A percentile compares a stretch with the other conserved stretches of the same genome.
phyloP scores from a whole-genome alignment of 2,329 filamentous ascomycete genomes.

The Trichoderma cornu-damae region DNA sequence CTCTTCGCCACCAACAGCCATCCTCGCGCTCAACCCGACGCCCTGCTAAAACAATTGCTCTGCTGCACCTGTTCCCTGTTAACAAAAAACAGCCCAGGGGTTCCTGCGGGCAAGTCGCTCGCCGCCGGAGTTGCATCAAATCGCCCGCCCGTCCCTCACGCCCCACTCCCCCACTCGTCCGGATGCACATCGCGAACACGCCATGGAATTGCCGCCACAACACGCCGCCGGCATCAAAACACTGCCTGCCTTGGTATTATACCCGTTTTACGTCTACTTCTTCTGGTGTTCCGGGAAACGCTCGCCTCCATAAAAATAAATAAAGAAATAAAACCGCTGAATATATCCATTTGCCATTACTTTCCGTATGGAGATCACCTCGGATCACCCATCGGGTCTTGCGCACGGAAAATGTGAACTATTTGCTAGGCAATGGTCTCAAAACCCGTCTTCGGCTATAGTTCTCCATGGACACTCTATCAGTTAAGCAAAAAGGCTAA shows the following conservation, averaged over 20 bases:
- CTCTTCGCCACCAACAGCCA: constrained; percentile 7
- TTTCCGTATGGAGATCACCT: background rate
- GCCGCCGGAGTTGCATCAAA: constrained; percentile 1
- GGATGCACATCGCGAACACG: too few species aligned
- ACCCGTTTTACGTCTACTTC: background rate
- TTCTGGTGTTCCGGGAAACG: too few species aligned
- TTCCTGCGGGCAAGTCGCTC: constrained; percentile 8
- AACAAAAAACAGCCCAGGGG: constrained; percentile 11
- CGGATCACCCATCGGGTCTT: background rate
- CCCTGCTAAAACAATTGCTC: background rate
- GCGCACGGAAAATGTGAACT: too few species aligned
- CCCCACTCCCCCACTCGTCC: background rate
- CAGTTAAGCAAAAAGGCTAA: too few species aligned
- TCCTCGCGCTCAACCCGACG: background rate
- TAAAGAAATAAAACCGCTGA: too few species aligned
- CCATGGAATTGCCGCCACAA: background rate
- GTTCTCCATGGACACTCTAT: too few species aligned
- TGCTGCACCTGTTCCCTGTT: background rate
- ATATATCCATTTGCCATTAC: too few species aligned
- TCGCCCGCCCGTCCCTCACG: background rate
- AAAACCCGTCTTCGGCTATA: too few species aligned
- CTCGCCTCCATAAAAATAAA: too few species aligned
- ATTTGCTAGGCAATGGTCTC: too few species aligned
- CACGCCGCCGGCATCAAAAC: background rate
- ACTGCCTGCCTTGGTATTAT: background rate